Conservation (phyloP, 176 grass and related monocot species). For the Metroxylon sagu region DNA sequence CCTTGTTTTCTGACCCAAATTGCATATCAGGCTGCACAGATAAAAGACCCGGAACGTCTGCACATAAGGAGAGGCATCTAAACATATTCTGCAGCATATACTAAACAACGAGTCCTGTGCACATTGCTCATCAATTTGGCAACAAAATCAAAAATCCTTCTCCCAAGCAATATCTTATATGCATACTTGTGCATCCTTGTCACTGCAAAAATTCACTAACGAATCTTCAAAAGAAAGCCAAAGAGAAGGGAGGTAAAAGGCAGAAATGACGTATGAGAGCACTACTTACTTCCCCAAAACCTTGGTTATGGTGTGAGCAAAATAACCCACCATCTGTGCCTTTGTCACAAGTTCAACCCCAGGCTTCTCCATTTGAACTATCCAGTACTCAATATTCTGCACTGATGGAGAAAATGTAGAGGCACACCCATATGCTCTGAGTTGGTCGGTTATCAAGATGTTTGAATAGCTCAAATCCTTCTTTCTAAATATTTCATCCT, state of each 20-base stretch:
- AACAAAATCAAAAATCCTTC: slow-evolving; percentile 80
- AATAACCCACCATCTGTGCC: slow-evolving; percentile 80
- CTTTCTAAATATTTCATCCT: slow-evolving; percentile 26
- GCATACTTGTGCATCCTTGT: slow-evolving; percentile 86
- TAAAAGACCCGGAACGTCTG: slow-evolving; percentile 70
- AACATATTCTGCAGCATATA: not conserved
- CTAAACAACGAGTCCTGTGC: slow-evolving; percentile 56
- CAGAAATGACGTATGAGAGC: slow-evolving; percentile 4
- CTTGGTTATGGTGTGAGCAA: slow-evolving; percentile 58
- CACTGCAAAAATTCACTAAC: slow-evolving; percentile 30
- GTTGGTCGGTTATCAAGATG: slow-evolving; percentile 17
- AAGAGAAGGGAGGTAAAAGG: not conserved
- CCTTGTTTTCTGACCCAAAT: slow-evolving; percentile 54
- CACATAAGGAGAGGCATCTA: not conserved
- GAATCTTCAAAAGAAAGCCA: not conserved
- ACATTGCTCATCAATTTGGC: slow-evolving; percentile 57
- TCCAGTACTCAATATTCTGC: slow-evolving; percentile 55
- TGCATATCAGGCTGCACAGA: slow-evolving; percentile 51
- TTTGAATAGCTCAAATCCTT: slow-evolving; percentile 11
- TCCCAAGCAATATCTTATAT: slow-evolving; percentile 87
- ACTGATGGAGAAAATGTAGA: slow-evolving; percentile 24
- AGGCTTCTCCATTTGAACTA: slow-evolving; percentile 71
- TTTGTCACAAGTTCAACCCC: slow-evolving; percentile 77
- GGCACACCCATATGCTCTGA: slow-evolving; percentile 20
- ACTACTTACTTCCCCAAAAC: slow-evolving; percentile 74